These are phyloP conservation scores for Elongisporangium anandrum DNA, from an alignment of 352 stramenopile genomes.

Conservation along the genomic window DNA sequence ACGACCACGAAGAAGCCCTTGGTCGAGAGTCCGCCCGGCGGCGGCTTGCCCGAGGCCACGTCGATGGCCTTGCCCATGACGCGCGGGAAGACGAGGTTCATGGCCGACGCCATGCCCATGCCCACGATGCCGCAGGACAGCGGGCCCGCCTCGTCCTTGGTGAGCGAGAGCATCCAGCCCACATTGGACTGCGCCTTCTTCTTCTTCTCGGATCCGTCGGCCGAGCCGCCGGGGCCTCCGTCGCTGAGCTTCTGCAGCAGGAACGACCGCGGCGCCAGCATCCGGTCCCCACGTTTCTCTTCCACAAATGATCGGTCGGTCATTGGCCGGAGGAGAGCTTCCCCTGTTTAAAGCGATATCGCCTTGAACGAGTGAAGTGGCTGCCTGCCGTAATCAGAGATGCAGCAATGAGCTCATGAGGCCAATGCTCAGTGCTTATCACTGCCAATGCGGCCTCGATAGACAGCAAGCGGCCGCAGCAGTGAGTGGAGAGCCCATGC, in stretches of 20 bases:
- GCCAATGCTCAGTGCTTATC: too few species aligned
- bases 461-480: too few species aligned
- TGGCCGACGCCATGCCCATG: slow-evolving; percentile 81
- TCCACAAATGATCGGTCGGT: neutral
- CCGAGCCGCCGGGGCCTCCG: slow-evolving; percentile 5
- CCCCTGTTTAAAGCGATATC: neutral
- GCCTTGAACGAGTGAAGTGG: neutral
- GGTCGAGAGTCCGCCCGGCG: slow-evolving; percentile 60
- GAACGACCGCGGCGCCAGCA: slow-evolving; percentile 66
- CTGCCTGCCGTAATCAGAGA: neutral
- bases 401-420: neutral
- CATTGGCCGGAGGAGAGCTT: neutral
- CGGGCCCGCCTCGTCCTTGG: slow-evolving; percentile 59
- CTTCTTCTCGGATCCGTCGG: slow-evolving; percentile 7
- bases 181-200: slow-evolving; percentile 33
- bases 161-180: slow-evolving; percentile 65
- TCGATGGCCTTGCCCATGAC: slow-evolving; percentile 89
- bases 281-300: slow-evolving; percentile 7
- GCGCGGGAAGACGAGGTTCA: slow-evolving; percentile 86
- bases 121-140: slow-evolving; percentile 68
- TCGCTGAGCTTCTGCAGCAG: slow-evolving; percentile 62
- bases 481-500: too few species aligned
- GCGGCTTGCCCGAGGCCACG: slow-evolving; percentile 70
- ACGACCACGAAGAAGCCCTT: slow-evolving; percentile 87
- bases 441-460: too few species aligned